A percentile compares a stretch with the other conserved stretches of the same genome.
phyloP scores from a whole-genome alignment of 768 basidiomycete species.

The Tulasnella calospora region DNA sequence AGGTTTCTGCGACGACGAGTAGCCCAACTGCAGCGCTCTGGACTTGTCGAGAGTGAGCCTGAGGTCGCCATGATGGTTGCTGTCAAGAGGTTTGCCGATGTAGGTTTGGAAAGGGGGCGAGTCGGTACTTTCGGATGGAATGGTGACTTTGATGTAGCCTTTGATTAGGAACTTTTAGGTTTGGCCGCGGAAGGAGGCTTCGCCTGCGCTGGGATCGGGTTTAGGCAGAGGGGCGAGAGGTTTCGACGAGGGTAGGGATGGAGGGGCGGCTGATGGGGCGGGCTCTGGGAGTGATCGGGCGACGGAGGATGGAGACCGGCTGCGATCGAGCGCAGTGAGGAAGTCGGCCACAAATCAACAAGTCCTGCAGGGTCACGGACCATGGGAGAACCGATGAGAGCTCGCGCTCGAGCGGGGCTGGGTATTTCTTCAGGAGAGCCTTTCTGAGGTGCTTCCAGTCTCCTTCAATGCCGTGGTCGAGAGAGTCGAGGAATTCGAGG shows the following conservation, averaged over 20 bases:
- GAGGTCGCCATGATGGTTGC: background rate
- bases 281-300: background rate
- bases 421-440: background rate
- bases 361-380: background rate
- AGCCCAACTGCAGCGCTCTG: background rate
- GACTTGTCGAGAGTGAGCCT: background rate
- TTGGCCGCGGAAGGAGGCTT: background rate
- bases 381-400: background rate
- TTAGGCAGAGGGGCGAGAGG: background rate
- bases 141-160: background rate
- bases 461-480: background rate
- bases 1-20: background rate
- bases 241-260: background rate
- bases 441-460: background rate
- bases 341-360: background rate
- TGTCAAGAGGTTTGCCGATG: background rate
- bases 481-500: background rate
- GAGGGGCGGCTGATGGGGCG: background rate
- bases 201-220: background rate
- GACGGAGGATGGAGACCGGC: background rate
- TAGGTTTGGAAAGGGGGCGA: background rate
- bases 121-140: background rate
- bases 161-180: background rate
- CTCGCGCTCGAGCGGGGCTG: background rate
- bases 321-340: background rate